Evolutionary conservation across 306 rosid species (phyloP).

Genomic region (Fagus sylvatica): DNA sequence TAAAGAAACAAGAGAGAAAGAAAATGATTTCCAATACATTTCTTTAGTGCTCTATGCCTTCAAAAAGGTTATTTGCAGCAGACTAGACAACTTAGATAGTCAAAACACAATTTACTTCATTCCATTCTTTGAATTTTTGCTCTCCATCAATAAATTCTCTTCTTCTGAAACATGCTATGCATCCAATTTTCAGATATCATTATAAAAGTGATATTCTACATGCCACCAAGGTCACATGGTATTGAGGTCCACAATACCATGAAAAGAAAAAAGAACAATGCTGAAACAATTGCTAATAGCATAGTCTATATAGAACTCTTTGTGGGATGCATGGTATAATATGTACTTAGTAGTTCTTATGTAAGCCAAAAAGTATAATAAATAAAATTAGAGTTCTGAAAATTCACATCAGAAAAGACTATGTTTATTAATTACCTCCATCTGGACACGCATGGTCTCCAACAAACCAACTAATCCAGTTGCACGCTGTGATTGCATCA

Average conservation of each 20-base stretch:
- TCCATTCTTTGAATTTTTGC: neutral
- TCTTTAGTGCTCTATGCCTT: neutral
- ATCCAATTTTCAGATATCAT: neutral
- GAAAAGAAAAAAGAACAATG: neutral
- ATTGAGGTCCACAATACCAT: neutral
- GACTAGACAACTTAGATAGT: neutral
- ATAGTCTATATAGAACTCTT: neutral
- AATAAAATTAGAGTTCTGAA: neutral
- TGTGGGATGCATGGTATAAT: neutral
- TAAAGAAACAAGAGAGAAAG: neutral
- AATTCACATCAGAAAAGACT: constrained; percentile 11
- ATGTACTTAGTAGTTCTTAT: neutral
- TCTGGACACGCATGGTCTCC: constrained; percentile 95
- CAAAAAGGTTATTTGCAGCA: neutral
- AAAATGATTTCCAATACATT: neutral
- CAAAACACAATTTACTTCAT: neutral
- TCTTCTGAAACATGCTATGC: neutral
- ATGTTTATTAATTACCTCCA: constrained; percentile 67
- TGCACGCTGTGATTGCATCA: constrained; percentile 70
- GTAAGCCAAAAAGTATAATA: neutral
- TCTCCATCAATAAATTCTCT: neutral
- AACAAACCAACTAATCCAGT: constrained; percentile 89
- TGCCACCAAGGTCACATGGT: neutral
- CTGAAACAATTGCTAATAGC: neutral
- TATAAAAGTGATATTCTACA: neutral